Percentiles rank a stretch among this genome's conserved stretches.
Evolutionary conservation across 305 asterid species (phyloP).

Genomic region (Ajuga reptans): DNA sequence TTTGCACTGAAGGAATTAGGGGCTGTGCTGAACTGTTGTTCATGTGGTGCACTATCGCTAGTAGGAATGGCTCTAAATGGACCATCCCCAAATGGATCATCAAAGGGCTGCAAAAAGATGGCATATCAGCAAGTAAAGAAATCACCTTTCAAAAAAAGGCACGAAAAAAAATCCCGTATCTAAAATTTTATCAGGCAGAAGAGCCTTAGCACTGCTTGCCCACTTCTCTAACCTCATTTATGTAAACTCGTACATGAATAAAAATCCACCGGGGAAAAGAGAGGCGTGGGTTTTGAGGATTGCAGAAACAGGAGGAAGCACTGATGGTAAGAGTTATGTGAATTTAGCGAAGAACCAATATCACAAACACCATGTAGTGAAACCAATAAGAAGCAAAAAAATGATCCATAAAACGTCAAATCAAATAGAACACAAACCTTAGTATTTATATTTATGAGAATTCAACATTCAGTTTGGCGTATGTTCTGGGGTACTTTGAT

Average conservation of each 20-base stretch:
- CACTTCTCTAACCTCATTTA: neutral
- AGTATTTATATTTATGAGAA: no score
- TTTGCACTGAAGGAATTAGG: constrained; percentile 33
- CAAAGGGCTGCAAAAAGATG: constrained; percentile 54
- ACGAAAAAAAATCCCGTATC: no score
- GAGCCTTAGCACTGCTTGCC: neutral
- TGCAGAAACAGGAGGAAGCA: neutral
- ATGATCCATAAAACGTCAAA: neutral
- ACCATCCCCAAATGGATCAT: constrained; percentile 93
- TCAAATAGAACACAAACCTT: neutral
- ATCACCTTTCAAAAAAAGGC: no score
- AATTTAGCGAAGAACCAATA: neutral
- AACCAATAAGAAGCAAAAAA: neutral
- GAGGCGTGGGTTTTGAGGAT: neutral
- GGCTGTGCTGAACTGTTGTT: constrained; percentile 34
- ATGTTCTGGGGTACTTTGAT: no score
- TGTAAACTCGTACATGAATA: neutral
- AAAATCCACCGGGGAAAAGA: neutral
- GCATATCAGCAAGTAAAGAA: neutral
- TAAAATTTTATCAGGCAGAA: neutral
- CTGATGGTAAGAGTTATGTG: neutral
- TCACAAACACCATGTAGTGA: neutral
- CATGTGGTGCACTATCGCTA: constrained; percentile 29
- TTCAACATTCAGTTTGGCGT: no score
- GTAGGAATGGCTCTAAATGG: constrained; percentile 74